These are phyloP conservation scores for Neurospora sp. DNA, from an alignment of 495 filamentous ascomycete species.

Conservation along the genomic window DNA sequence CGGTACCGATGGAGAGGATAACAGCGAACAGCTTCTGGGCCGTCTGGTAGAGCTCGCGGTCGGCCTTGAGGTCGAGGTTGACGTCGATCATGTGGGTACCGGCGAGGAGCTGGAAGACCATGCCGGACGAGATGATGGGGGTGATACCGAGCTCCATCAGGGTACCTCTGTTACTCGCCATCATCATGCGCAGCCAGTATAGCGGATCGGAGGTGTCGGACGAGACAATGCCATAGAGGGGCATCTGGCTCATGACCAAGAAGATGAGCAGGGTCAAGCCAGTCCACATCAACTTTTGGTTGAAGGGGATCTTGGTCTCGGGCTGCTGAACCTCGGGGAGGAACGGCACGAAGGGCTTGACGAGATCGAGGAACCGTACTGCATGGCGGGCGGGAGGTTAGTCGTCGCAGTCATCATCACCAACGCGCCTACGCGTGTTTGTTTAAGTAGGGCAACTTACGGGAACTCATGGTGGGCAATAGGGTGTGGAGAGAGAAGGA, in stretches of 20 bases:
- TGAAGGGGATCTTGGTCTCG: conserved; percentile 94
- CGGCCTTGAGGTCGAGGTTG: conserved; percentile 98
- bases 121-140: conserved; percentile 98
- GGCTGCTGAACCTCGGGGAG: conserved; percentile 97
- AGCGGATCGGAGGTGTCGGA: conserved; percentile 95
- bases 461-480: conserved; percentile 46
- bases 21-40: conserved; percentile 99
- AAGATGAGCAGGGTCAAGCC: conserved; percentile 94
- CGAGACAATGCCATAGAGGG: conserved; percentile 88
- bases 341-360: conserved; percentile 98
- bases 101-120: conserved; percentile 99
- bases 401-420: neutral
- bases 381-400: conserved; percentile 11
- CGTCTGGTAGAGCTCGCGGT: conserved; percentile 98
- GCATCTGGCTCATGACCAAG: conserved; percentile 99
- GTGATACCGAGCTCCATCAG: conserved; percentile 99
- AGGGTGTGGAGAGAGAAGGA: conserved; percentile 8
- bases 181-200: conserved; percentile 99
- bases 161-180: conserved; percentile 97
- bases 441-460: conserved; percentile 35
- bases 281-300: conserved; percentile 99
- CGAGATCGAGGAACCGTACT: conserved; percentile 99
- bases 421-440: conserved; percentile 24
- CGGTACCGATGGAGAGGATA: conserved; percentile 93
- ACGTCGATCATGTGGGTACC: conserved; percentile 99